phyloP scores from a whole-genome alignment of 441 rosid genomes.

The Dalechampia spathulata region DNA sequence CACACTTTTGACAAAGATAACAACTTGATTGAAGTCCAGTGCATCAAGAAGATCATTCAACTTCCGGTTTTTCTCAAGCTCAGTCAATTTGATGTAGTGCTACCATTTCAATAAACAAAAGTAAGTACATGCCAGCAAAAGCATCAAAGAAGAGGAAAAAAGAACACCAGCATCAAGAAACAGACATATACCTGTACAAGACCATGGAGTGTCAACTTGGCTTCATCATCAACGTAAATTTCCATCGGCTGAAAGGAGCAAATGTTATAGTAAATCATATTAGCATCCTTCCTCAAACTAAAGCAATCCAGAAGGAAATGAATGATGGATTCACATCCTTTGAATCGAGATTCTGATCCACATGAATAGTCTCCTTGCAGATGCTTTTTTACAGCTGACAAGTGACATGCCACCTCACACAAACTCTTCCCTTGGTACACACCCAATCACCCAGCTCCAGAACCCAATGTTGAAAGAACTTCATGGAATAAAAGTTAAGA shows the following conservation, averaged over 20 bases:
- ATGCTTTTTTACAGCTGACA: constrained; percentile 18
- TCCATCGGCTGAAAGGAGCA: constrained; percentile 96
- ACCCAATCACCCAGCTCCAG: constrained; percentile 8
- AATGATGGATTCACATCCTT: constrained; percentile 44
- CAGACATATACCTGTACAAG: constrained; percentile 72
- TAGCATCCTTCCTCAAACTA: constrained; percentile 57
- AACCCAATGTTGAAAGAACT: not conserved
- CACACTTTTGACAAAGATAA: constrained; percentile 94
- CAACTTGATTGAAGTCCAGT: constrained; percentile 94
- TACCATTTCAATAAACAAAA: constrained; percentile 16
- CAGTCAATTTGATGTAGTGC: constrained; percentile 97
- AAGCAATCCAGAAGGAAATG: constrained; percentile 61
- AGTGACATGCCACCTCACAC: constrained; percentile 21
- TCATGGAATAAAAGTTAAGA: not conserved
- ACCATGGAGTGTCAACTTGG: constrained; percentile 97
- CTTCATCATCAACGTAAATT: constrained; percentile 98
- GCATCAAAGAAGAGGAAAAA: not conserved
- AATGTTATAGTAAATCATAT: constrained; percentile 69
- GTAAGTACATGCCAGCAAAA: constrained; percentile 1
- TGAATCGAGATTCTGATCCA: constrained; percentile 39
- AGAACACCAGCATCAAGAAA: not conserved
- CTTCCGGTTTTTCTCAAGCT: constrained; percentile 95
- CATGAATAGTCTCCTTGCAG: constrained; percentile 48
- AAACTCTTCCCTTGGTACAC: constrained; percentile 4
- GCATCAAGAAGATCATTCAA: constrained; percentile 96